Evolutionary conservation across 2,329 filamentous ascomycete species (phyloP).

Genomic region (Fusarium goolgardi): DNA sequence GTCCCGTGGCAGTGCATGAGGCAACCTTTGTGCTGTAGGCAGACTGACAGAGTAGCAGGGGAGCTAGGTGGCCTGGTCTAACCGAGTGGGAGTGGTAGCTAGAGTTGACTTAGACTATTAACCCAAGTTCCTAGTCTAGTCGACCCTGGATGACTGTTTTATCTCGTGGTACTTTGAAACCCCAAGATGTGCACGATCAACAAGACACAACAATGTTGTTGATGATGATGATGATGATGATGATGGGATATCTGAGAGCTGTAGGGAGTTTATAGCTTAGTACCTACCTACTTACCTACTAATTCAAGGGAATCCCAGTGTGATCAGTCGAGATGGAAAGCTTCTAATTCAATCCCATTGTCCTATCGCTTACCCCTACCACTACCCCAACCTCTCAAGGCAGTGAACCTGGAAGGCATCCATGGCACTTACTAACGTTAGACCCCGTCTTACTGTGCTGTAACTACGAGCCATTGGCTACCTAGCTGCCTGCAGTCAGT

Average conservation of each 20-base stretch:
- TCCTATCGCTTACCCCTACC: background rate
- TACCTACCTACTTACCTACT: background rate
- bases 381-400: background rate
- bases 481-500: conserved; percentile 45
- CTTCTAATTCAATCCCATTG: background rate
- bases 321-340: background rate
- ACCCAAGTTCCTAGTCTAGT: background rate
- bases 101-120: background rate
- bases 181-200: background rate
- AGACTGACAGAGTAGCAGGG: conserved; percentile 17
- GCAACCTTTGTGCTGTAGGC: conserved; percentile 41
- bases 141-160: conserved; percentile 23
- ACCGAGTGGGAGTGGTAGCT: background rate
- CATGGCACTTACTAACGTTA: background rate
- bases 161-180: background rate
- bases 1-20: conserved; percentile 50
- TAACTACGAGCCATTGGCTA: conserved; percentile 43
- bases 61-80: background rate
- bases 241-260: background rate
- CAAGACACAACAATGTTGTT: background rate
- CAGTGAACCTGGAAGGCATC: background rate
- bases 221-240: background rate
- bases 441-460: conserved; percentile 30
- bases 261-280: background rate
- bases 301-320: background rate